Base-by-base conservation (phyloP, 148 eudicot species). In the Camellia lanceoleosa region DNA sequence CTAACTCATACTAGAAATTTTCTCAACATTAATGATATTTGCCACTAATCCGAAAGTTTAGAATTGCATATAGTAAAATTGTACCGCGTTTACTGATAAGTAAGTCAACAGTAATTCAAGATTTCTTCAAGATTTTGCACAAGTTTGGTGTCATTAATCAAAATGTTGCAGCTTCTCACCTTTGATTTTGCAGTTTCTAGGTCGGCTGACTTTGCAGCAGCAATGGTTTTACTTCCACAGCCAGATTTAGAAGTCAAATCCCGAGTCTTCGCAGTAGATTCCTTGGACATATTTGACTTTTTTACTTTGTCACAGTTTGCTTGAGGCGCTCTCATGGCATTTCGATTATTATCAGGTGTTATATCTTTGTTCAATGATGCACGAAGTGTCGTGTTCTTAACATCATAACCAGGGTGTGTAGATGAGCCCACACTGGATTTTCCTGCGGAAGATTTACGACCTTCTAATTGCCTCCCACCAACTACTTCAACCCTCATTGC, bases 341-440 rank as follows among this genome's bases (percentile, higher is more conserved):
- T 81, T 78, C 82, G 38, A 30, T 30, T 77, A 66, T 75, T 87
- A 0, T 83, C 84, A 13, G 83, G 84, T 66, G 82, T 74, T 73
- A 19, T 72, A 46, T 77, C 83, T 75, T 69, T 82, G 19, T 79
- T 79, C 80, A 64, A 81, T 49, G 52, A 84, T 43, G 12, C 68
- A 56, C 58, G 68, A 77, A 41, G 70, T 58, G 23, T 54, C 61
- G 3, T n/a, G 43, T 79, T 77, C 80, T 84, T 82, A 14, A 43
- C 80, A 73, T 80, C 84, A 68, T 30, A 56, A 8, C 76, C 79
- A 38, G 82, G 80, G 77, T 75, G 69, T 5, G 81, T 84, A 83
- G 91, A 87, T 66, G 91, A 87, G 5, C 90, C 89, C 16, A 90
- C 90, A 74, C 93, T 91, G 15, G 92, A 91, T 71, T 90, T 90